Evolutionary conservation across 1,284 basidiomycete species (phyloP), one percentile per base, ranked within the genome.

Genomic region (Ustilago sp.): DNA sequence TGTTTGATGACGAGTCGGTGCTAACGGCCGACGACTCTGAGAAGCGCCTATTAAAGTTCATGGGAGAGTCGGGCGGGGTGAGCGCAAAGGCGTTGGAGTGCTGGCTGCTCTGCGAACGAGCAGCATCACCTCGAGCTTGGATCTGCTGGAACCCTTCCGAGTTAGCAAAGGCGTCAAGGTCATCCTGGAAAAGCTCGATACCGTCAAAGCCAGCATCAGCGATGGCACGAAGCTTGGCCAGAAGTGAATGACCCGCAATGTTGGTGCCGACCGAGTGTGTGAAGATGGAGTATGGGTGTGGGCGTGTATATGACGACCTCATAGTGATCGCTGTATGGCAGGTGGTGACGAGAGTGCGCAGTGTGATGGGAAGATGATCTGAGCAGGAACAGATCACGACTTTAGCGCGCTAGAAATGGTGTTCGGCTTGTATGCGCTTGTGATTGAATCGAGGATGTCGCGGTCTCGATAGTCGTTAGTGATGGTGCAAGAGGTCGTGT

Each of bases 151-250:
- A 82, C 56, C 79, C 79, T 35, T 73, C 78, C 8, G 70, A 62
- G 50, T 78, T 72, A 15, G 81, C 81, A 54, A 79, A 86, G 6
- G 72, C 73, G 63, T 82, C 80, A 66, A 84, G 85, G 63, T 86
- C 86, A 50, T 83, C 79, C 57, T 85, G 83, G 56, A 86, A 86
- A n/a, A 87, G 72, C 57, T 87, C 86, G 60, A 87, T 75, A 56
- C 76, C 74, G 53, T 79, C 45, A 67, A 84, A 86, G 8, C 86
- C 86, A 23, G 80, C 79, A 5, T 63, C 38, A 11, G 80, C 69
- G 31, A 84, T 81, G 28, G 85, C 83, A 4, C 63, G 65, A 50
- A 86, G 62, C 74, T 86, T 86, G 64, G 71, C 61, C 4, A 72
- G 63, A 13, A 86, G 79, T 15, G 82, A 68, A 66, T 86, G 86